Conservation (phyloP, 2,329 filamentous ascomycete genomes). For the Drechslerella coelobrocha region DNA sequence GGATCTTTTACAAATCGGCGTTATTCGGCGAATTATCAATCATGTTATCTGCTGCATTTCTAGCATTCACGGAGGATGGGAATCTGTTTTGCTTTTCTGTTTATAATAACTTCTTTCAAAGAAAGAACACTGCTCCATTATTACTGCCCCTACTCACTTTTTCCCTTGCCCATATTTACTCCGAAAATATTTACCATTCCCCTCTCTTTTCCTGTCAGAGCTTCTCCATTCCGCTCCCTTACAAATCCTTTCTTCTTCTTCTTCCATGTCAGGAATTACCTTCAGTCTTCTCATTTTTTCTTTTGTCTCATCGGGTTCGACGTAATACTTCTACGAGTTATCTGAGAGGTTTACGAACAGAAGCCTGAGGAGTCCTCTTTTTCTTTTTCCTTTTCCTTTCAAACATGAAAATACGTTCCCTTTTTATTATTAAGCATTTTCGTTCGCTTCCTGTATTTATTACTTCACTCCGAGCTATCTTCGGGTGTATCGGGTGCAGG, state of each 20-base stretch:
- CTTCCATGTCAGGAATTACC: background rate
- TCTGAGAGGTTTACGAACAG: background rate
- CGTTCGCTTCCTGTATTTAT: conserved; percentile 14
- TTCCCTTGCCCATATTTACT: background rate
- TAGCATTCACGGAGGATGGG: conserved; percentile 37
- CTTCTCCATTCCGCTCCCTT: background rate
- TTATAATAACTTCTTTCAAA: conserved; percentile 2
- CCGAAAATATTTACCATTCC: background rate
- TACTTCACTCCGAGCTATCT: conserved; percentile 11
- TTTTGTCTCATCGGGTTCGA: background rate
- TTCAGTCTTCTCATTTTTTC: background rate
- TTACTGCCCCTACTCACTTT: conserved; percentile 1
- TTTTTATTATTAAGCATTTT: conserved; percentile 20
- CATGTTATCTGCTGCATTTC: conserved; percentile 44
- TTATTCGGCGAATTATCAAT: conserved; percentile 38
- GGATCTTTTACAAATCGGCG: conserved; percentile 41
- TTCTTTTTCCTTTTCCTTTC: background rate
- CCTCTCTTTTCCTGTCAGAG: conserved; percentile 11
- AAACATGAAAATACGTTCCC: background rate
- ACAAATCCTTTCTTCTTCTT: background rate
- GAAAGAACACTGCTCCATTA: background rate
- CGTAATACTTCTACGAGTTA: conserved; percentile 3
- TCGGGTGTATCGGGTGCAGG: conserved; percentile 23
- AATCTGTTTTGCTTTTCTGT: conserved; percentile 43
- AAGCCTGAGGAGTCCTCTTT: background rate